Evolutionary conservation across 2,329 filamentous ascomycete genomes (phyloP).

Genomic region (Fusarium haematococcum): DNA sequence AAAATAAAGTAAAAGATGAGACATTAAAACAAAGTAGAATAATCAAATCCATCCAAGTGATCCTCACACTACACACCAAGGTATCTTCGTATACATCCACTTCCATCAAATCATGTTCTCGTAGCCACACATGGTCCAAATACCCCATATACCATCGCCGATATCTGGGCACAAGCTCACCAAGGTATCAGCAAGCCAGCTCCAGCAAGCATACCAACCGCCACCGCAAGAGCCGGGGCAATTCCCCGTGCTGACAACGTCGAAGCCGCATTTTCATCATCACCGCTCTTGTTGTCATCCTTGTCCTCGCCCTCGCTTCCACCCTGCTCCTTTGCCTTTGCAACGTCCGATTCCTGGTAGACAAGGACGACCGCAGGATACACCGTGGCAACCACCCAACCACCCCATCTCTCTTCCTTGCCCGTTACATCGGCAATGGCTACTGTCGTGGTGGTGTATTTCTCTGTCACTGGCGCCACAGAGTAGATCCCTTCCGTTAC

Average conservation of each 20-base stretch:
- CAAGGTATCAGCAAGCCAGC: slow-evolving; percentile 29
- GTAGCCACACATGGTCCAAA: background rate
- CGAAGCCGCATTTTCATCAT: background rate
- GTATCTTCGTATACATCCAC: background rate
- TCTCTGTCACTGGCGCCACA: background rate
- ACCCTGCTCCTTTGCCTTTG: background rate
- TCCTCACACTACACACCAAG: background rate
- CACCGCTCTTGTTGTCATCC: background rate
- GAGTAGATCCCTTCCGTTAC: slow-evolving; percentile 15
- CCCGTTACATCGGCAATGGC: background rate
- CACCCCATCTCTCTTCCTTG: background rate
- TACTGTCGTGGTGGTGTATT: background rate
- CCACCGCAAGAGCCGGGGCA: background rate
- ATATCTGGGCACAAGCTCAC: slow-evolving; percentile 1
- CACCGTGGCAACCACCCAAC: background rate
- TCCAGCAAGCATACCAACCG: slow-evolving; percentile 19
- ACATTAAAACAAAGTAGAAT: background rate
- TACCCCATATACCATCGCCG: background rate
- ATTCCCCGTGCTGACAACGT: background rate
- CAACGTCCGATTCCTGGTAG: slow-evolving; percentile 24
- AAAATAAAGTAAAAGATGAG: background rate
- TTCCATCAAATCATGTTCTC: background rate
- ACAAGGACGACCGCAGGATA: slow-evolving; percentile 32
- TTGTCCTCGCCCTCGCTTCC: background rate
- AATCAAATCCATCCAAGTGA: background rate